A percentile compares a stretch with the other conserved stretches of the same genome.
These are phyloP conservation scores for Polyporus arcularius DNA, from an alignment of 768 basidiomycete genomes.

Conservation along the genomic window DNA sequence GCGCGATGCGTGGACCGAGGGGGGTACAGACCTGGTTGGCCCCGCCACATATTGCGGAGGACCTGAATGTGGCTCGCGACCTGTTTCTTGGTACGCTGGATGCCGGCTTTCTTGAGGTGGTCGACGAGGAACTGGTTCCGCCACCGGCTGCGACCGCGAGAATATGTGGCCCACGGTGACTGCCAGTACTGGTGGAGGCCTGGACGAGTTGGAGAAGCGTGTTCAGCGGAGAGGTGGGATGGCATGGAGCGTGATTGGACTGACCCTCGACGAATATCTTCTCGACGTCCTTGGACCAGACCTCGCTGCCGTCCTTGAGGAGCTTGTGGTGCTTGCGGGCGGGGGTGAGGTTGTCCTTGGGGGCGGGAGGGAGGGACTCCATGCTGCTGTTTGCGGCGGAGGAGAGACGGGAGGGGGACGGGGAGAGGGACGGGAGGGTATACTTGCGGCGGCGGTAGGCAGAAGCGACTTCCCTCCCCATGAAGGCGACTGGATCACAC, in stretches of 20 bases:
- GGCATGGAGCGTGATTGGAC: slow-evolving; percentile 6
- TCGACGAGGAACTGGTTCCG: slow-evolving; percentile 87
- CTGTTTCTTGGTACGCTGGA: slow-evolving; percentile 81
- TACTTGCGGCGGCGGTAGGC: slow-evolving; percentile 30
- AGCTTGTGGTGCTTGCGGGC: slow-evolving; percentile 84
- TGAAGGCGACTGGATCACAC: slow-evolving; percentile 22
- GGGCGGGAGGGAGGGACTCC: slow-evolving; percentile 23
- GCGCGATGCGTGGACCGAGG: not conserved
- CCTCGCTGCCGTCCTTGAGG: slow-evolving; percentile 79
- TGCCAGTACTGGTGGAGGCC: slow-evolving; percentile 80
- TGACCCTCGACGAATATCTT: slow-evolving; percentile 75
- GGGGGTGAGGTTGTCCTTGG: slow-evolving; percentile 57
- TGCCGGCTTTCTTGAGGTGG: slow-evolving; percentile 67
- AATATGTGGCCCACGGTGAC: slow-evolving; percentile 79
- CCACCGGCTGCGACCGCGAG: slow-evolving; percentile 77
- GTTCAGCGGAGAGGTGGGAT: slow-evolving; percentile 8
- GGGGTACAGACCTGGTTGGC: slow-evolving; percentile 60
- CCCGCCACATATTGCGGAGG: slow-evolving; percentile 86
- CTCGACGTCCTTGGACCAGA: slow-evolving; percentile 83
- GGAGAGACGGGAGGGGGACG: slow-evolving; percentile 26
- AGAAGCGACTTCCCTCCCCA: slow-evolving; percentile 28
- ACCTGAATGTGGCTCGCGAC: slow-evolving; percentile 90
- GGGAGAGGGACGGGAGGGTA: slow-evolving; percentile 31
- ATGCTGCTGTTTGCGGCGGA: slow-evolving; percentile 21
- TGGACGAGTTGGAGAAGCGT: slow-evolving; percentile 28